Evolutionary conservation across 257 asterid species (phyloP), one percentile per base, ranked within the genome.

Genomic region (Verbascum thapsus): DNA sequence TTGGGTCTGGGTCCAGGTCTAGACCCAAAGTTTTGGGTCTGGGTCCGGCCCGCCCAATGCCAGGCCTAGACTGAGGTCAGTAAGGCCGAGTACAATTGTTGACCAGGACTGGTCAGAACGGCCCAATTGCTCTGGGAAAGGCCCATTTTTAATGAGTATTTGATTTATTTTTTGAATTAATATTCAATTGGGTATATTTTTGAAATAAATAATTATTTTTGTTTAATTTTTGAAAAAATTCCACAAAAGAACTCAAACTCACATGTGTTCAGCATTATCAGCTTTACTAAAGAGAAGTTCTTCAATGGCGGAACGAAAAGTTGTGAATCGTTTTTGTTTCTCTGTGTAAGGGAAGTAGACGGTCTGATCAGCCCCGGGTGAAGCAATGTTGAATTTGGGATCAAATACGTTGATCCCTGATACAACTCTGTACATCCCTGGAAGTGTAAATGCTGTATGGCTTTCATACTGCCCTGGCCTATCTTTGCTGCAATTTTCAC

Each of bases 391-490:
- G 78, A 86, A 91, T 66, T 91, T 91, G 1, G 96, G 96, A 72
- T 88, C 96, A 22, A 88, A 91, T 10, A 86, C 91, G 47, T 81
- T 85, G 72, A 82, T 80, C 41, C 96, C 98, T 2, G 95, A 88
- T 61, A 78, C 90, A 10, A 81, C 88, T 81, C 98, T 81, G 53
- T 73, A 81, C 19, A 88, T 82, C 71, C 98, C 98, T 18, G 98
- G 98, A 59, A 88, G 76, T 22, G 96, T 83, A 62, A 91, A 91
- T 32, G 90, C 74, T 0, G 72, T 50, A 45, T 91, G 95, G 78
- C 95, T 88, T 78, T 91, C 96, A 38, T 91, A 91, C 59, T 91
- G 98, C 50, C 96, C 98, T 7, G 92, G 85, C 70, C 90, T 84
- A 11, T 88, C 92, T 73, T 88, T 83, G 89, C 98, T 91, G 95